A percentile compares a stretch with the other conserved stretches of the same genome.
Evolutionary conservation across 805 yeast species (phyloP).

Genomic region (Aciculoconidium aculeatum): DNA sequence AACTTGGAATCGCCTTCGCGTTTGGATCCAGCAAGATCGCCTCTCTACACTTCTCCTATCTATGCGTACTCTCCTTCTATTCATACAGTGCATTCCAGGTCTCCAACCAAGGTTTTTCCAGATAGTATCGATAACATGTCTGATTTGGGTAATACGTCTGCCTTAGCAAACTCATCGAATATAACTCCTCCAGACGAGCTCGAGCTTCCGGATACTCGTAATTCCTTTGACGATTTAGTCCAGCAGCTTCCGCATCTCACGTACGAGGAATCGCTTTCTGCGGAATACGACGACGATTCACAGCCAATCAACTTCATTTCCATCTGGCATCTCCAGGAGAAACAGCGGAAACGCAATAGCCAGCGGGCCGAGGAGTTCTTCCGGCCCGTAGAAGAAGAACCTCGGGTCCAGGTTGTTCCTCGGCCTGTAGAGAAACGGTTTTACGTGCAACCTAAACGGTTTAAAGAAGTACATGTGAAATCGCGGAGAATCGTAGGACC

Average conservation of each 20-base stretch:
- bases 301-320: slow-evolving; percentile 26
- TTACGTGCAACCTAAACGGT: slow-evolving; percentile 25
- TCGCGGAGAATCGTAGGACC: slow-evolving; percentile 40
- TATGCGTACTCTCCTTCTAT: too few species aligned
- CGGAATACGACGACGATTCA: slow-evolving; percentile 32
- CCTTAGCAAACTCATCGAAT: slow-evolving; percentile 40
- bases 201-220: slow-evolving; percentile 36
- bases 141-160: slow-evolving; percentile 9
- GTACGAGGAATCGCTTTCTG: slow-evolving; percentile 37
- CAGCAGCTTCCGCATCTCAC: slow-evolving; percentile 21
- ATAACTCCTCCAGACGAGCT: slow-evolving; percentile 30
- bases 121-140: not conserved
- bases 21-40: too few species aligned
- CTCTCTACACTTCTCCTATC: too few species aligned
- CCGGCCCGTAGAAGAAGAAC: too few species aligned
- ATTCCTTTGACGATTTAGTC: slow-evolving; percentile 33
- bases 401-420: too few species aligned
- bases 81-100: not conserved
- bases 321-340: slow-evolving; percentile 39
- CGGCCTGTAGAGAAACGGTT: too few species aligned
- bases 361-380: slow-evolving; percentile 9
- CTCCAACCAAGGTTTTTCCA: not conserved
- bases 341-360: slow-evolving; percentile 8
- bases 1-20: too few species aligned
- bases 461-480: slow-evolving; percentile 37